phyloP scores from a whole-genome alignment of 2,329 filamentous ascomycete species.

The Juglanconis oblonga region DNA sequence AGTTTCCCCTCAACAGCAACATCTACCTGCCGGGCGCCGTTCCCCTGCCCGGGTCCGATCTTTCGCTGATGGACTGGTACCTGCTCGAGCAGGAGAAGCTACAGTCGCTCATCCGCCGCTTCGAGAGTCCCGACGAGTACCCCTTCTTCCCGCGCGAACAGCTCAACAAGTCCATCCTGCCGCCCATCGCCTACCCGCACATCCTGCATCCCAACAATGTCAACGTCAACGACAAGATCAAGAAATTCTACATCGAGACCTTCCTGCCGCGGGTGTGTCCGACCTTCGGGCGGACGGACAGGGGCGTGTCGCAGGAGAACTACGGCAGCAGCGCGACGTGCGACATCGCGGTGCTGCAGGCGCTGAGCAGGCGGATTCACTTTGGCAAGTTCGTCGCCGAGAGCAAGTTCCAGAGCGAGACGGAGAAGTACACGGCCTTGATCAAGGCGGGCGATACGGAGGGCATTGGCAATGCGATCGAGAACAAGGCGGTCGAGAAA shows the following conservation, averaged over 20 bases:
- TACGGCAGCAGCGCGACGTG: slow-evolving; percentile 90
- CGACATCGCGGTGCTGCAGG: slow-evolving; percentile 87
- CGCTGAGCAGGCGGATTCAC: slow-evolving; percentile 85
- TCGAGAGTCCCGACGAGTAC: slow-evolving; percentile 94
- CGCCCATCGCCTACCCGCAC: slow-evolving; percentile 80
- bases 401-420: slow-evolving; percentile 84
- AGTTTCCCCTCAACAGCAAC: slow-evolving; percentile 87
- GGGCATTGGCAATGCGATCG: slow-evolving; percentile 87
- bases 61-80: slow-evolving; percentile 93
- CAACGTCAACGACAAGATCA: slow-evolving; percentile 86
- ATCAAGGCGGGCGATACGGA: slow-evolving; percentile 78
- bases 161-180: slow-evolving; percentile 77
- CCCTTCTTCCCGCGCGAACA: slow-evolving; percentile 83
- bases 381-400: slow-evolving; percentile 99
- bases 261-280: slow-evolving; percentile 83
- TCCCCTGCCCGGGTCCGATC: slow-evolving; percentile 65
- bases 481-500: slow-evolving; percentile 82
- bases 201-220: slow-evolving; percentile 88
- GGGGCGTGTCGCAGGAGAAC: slow-evolving; percentile 86
- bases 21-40: slow-evolving; percentile 85
- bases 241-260: slow-evolving; percentile 75
- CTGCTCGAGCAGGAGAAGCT: slow-evolving; percentile 84
- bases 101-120: slow-evolving; percentile 90
- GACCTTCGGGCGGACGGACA: slow-evolving; percentile 72
- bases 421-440: slow-evolving; percentile 74